Base-by-base conservation (phyloP, 768 basidiomycete genomes). In the Russula dissimulans region DNA sequence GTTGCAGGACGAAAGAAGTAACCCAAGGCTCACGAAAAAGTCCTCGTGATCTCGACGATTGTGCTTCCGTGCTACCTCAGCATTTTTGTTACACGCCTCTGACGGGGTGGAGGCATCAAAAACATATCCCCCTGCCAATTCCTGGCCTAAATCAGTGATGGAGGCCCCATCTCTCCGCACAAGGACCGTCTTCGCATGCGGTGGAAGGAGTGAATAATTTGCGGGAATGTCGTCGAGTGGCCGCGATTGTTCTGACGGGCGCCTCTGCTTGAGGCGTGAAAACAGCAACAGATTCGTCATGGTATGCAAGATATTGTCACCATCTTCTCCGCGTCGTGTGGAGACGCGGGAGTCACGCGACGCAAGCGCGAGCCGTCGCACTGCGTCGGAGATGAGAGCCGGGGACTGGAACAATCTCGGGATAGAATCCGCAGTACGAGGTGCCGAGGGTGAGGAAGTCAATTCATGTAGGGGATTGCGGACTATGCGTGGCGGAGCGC, bases 251-350 rank as follows among this genome's bases (percentile, higher is more conserved):
- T 81, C 44, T 78, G 73, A 64, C 77, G 73, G 66, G 66, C 49
- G 80, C 75, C 42, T 78, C 73, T 14, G 84, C 77, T 78, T 69
- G 22, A 65, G 76, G 59, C 79, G 80, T 12, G 83, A 80, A 57
- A 83, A 77, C 0, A 84, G 82, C 57, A 89, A 75, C 1, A 90
- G 73, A 67, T 87, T 88, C 4, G 87, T 88, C 87, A 89, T 87
- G 61, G 87, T 81, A 14, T 85, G 81, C n/a, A 85, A 68, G 34
- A 87, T 84, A 65, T 82, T 81, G 53, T 81, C 77, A 10, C 77
- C 78, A 44, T 80, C 79, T 54, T 80, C 81, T 11, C 74, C 72
- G 36, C 74, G 76, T 54, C 77, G 76, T 4, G 71, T 68, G 15
- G 72, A 70, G 3, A 77, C 73, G 18, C 72, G 67, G 9, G 71